Conservation (phyloP, 306 rosid species). For the Lathyrus oleraceus region DNA sequence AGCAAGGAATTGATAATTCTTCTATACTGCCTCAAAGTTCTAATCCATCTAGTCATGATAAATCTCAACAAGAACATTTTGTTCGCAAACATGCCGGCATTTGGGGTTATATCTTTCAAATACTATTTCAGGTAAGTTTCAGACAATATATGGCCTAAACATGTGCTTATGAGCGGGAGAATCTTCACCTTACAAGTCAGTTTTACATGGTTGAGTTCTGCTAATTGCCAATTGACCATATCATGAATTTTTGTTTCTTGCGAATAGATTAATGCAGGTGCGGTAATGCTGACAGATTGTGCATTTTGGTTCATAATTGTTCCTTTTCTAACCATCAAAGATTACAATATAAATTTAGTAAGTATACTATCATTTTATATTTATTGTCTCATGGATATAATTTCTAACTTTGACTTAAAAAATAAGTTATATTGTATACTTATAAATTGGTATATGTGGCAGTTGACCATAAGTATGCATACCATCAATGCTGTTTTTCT, state of each 20-base stretch:
- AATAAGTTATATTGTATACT: background rate
- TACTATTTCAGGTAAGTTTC: slow-evolving; percentile 73
- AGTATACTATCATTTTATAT: slow-evolving; percentile 34
- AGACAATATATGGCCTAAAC: too few species aligned
- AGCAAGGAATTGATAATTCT: slow-evolving; percentile 53
- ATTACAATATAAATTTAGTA: slow-evolving; percentile 79
- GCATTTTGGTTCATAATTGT: slow-evolving; percentile 90
- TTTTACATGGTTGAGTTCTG: too few species aligned
- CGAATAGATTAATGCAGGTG: slow-evolving; percentile 93
- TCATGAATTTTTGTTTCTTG: slow-evolving; percentile 26
- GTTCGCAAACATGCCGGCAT: slow-evolving; percentile 70
- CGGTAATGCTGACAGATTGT: slow-evolving; percentile 86
- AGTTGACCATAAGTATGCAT: slow-evolving; percentile 80
- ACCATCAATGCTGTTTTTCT: slow-evolving; percentile 89
- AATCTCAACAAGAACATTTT: slow-evolving; percentile 42
- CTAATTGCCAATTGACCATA: background rate
- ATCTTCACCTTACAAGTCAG: too few species aligned
- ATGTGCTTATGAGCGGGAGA: too few species aligned
- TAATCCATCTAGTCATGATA: slow-evolving; percentile 42
- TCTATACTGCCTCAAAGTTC: slow-evolving; percentile 37
- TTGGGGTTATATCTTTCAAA: slow-evolving; percentile 80
- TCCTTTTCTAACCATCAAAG: slow-evolving; percentile 79
- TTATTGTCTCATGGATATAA: background rate
- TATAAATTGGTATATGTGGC: slow-evolving; percentile 36
- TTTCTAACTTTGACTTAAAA: background rate